Percentiles rank a stretch among this genome's conserved stretches.
phyloP scores from a whole-genome alignment of 129 eudicot species.

The Centrapalus pauciflorus region DNA sequence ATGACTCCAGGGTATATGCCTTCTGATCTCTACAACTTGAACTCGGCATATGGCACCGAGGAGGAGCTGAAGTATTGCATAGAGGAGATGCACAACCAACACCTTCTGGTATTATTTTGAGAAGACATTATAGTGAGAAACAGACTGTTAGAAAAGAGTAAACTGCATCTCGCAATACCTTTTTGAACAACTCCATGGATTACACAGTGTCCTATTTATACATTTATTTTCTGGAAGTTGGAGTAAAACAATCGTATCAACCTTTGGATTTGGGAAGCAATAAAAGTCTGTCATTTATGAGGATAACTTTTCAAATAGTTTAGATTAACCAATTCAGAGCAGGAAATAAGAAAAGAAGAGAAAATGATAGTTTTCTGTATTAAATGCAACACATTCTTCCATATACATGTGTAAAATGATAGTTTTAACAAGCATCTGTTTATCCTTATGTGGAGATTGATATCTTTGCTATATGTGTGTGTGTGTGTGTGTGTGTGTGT shows the following conservation, averaged over 20 bases:
- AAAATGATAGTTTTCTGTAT: neutral
- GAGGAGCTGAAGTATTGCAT: slow-evolving; percentile 62
- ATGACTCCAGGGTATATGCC: slow-evolving; percentile 68
- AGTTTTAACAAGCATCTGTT: neutral
- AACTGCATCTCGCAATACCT: neutral
- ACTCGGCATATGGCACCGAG: slow-evolving; percentile 54
- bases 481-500: no score
- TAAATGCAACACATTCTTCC: neutral
- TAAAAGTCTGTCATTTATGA: neutral
- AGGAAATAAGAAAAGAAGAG: neutral
- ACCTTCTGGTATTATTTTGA: slow-evolving; percentile 45
- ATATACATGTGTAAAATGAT: neutral
- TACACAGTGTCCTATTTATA: neutral
- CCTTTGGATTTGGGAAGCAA: no score
- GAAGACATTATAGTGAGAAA: neutral
- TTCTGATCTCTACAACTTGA: slow-evolving; percentile 67
- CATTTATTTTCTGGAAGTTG: neutral
- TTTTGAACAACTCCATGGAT: neutral
- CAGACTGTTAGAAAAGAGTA: neutral
- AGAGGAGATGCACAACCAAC: slow-evolving; percentile 59
- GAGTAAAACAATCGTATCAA: neutral
- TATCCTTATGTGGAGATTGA: neutral
- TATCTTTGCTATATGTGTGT: neutral
- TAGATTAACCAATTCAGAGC: neutral
- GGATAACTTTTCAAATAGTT: neutral